A percentile compares a stretch with the other conserved stretches of the same genome.
phyloP scores from a whole-genome alignment of 164 flowering plant species.

The Brasenia schreberi region DNA sequence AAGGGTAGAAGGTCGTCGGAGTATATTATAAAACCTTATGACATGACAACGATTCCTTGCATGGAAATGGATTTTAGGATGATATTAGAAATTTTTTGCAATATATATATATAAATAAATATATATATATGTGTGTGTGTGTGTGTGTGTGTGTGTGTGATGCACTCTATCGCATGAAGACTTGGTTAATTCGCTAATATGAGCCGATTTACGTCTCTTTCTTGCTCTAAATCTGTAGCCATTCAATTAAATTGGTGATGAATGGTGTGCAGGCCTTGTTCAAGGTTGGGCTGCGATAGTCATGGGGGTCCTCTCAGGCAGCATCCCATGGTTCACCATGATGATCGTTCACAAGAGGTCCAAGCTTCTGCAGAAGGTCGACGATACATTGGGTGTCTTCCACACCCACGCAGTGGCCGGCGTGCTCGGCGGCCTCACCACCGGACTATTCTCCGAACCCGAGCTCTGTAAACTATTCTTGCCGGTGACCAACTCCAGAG shows the following conservation, averaged over 20 bases:
- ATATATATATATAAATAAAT: no score
- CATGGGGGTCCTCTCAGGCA: conserved; percentile 49
- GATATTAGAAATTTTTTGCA: no score
- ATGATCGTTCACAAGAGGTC: conserved; percentile 41
- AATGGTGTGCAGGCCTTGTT: conserved; percentile 24
- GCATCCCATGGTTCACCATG: conserved; percentile 55
- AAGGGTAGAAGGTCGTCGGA: no score
- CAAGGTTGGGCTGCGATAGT: conserved; percentile 48
- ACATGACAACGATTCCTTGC: no score
- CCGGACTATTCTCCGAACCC: conserved; percentile 35
- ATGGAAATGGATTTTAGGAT: no score
- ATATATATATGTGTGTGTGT: no score
- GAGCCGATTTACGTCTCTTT: not conserved
- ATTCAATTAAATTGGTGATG: not conserved
- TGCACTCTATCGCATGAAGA: no score
- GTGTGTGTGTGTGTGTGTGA: no score
- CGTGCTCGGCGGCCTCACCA: conserved; percentile 27
- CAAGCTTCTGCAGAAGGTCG: conserved; percentile 28
- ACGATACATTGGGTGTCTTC: conserved; percentile 48
- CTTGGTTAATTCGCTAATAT: no score
- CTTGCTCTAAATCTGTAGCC: not conserved
- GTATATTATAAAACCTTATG: no score
- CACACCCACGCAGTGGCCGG: conserved; percentile 57
- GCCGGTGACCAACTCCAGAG: conserved; percentile 20
- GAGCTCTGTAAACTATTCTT: conserved; percentile 22